phyloP scores from a whole-genome alignment of 768 basidiomycete genomes.

The Tulasnella sp. region DNA sequence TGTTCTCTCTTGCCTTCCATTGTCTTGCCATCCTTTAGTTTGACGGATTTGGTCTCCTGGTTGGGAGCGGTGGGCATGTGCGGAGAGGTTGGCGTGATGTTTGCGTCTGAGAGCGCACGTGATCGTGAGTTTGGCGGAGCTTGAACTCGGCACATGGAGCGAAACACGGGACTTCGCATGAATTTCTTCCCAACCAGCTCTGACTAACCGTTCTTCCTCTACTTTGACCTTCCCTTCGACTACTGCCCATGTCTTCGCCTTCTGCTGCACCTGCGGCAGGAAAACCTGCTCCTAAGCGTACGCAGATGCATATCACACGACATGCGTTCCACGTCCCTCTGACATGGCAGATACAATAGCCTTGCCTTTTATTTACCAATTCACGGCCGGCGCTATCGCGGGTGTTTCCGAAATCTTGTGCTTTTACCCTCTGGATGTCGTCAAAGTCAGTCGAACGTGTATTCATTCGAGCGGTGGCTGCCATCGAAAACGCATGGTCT shows the following conservation, averaged over 20 bases:
- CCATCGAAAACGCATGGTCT: too few relatives aligned
- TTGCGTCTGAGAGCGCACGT: not conserved
- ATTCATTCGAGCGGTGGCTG: not conserved
- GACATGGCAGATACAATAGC: conserved; percentile 33
- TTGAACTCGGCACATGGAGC: too few relatives aligned
- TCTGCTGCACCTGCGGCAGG: conserved; percentile 2
- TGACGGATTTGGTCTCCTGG: conserved; percentile 6
- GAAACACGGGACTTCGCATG: too few relatives aligned
- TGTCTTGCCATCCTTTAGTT: conserved; percentile 1
- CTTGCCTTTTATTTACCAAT: conserved; percentile 77
- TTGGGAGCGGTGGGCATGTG: not conserved
- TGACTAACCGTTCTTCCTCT: not conserved
- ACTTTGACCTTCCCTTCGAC: too few relatives aligned
- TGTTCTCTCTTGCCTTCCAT: not conserved
- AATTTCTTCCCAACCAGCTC: not conserved
- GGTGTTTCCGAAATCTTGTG: conserved; percentile 53
- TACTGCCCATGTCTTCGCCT: not conserved
- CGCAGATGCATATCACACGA: not conserved
- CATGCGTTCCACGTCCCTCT: not conserved
- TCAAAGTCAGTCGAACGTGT: conserved; percentile 36
- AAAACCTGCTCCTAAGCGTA: not conserved
- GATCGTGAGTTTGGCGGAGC: too few relatives aligned
- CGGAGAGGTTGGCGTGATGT: not conserved
- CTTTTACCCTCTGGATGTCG: conserved; percentile 74
- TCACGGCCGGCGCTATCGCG: conserved; percentile 91